These are phyloP conservation scores for Nannizzia gypsea DNA, from an alignment of 2,329 filamentous ascomycete species.

Conservation along the genomic window DNA sequence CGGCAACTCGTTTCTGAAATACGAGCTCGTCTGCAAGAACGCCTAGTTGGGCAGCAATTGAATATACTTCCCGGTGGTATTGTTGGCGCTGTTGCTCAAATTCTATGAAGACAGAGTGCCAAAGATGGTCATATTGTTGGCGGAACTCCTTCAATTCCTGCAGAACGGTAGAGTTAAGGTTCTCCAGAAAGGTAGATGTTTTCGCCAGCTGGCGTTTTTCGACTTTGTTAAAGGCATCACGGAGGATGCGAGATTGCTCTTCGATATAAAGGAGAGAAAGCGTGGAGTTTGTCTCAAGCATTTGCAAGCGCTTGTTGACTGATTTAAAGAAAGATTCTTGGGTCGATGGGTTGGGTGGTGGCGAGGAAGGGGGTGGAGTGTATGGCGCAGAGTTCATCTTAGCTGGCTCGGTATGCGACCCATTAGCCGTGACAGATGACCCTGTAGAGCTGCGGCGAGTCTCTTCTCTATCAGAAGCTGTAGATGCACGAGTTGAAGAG, in stretches of 20 bases:
- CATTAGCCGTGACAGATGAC: not conserved
- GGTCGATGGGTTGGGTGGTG: constrained; percentile 61
- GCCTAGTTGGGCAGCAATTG: constrained; percentile 66
- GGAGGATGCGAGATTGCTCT: constrained; percentile 80
- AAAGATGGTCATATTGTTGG: constrained; percentile 86
- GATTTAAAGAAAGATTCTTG: constrained; percentile 98
- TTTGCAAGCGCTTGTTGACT: constrained; percentile 80
- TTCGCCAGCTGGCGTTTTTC: constrained; percentile 81
- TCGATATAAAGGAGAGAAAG: constrained; percentile 92
- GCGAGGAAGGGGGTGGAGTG: constrained; percentile 24
- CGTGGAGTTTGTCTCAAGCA: constrained; percentile 84
- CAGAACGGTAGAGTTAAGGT: constrained; percentile 77
- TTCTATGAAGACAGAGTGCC: constrained; percentile 89
- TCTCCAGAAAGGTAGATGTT: constrained; percentile 66
- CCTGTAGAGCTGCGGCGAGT: not conserved
- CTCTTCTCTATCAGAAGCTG: not conserved
- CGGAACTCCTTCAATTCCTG: constrained; percentile 66
- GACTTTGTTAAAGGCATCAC: constrained; percentile 73
- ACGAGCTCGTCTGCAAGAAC: constrained; percentile 86
- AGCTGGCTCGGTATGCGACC: not conserved
- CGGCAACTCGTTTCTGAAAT: constrained; percentile 77
- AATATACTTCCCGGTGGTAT: constrained; percentile 69
- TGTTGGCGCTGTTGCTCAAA: constrained; percentile 80
- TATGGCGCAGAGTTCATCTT: constrained; percentile 18
- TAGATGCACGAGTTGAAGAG: not conserved